phyloP scores from a whole-genome alignment of 2,329 filamentous ascomycete genomes.

The Lithohypha guttulata region DNA sequence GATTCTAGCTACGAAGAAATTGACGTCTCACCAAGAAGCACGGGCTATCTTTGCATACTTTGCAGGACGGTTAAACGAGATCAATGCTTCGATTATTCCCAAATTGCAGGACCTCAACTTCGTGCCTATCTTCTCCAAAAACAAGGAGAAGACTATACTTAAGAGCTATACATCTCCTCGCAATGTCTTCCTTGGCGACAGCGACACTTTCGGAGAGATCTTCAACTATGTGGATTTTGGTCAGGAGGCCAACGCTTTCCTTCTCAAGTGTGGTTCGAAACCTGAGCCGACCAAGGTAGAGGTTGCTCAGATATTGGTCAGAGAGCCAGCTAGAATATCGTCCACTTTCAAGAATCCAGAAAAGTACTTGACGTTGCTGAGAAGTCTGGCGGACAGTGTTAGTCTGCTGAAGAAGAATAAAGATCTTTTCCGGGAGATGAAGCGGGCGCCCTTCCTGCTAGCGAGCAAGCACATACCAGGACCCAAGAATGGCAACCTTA shows the following conservation, averaged over 20 bases:
- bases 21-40: constrained; percentile 55
- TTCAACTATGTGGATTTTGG: constrained; percentile 98
- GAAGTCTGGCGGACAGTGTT: constrained; percentile 66
- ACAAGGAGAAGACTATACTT: constrained; percentile 28
- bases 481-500: constrained; percentile 16
- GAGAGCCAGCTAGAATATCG: constrained; percentile 71
- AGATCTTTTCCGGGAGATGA: constrained; percentile 65
- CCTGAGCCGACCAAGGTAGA: constrained; percentile 80
- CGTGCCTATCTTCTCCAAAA: constrained; percentile 50
- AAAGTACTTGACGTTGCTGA: constrained; percentile 75
- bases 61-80: constrained; percentile 61
- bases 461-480: constrained; percentile 63
- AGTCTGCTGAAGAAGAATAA: constrained; percentile 64
- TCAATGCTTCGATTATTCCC: constrained; percentile 50
- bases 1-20: constrained; percentile 60
- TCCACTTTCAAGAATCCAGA: constrained; percentile 69
- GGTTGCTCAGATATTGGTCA: constrained; percentile 71
- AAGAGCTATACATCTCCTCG: constrained; percentile 55
- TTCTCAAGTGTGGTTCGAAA: constrained; percentile 82
- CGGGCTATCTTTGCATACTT: constrained; percentile 73
- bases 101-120: constrained; percentile 57
- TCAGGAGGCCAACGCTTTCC: constrained; percentile 71
- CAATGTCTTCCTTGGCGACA: constrained; percentile 67
- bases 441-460: constrained; percentile 63
- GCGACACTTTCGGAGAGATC: constrained; percentile 68